Percentiles rank a stretch among this genome's conserved stretches.
Conservation (phyloP, 2,329 filamentous ascomycete species). For the Gaeumannomyces sp. region DNA sequence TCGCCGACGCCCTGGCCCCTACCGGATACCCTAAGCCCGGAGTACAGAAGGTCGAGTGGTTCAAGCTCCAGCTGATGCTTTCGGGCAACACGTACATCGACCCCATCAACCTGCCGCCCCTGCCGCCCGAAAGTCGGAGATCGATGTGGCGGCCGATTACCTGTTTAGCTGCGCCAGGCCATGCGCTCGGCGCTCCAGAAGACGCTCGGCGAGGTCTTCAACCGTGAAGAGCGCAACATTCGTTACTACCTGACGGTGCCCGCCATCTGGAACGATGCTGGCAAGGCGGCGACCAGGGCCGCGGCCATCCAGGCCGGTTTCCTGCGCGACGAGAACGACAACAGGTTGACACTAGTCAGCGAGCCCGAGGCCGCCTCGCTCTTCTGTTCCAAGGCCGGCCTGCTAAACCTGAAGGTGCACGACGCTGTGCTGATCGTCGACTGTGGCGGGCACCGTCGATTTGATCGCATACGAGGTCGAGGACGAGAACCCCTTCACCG, state of each 20-base stretch:
- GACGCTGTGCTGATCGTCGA: conserved; percentile 98
- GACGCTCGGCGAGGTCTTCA: conserved; percentile 95
- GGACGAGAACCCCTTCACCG: conserved; percentile 93
- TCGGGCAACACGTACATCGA: conserved; percentile 99
- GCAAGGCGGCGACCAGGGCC: conserved; percentile 91
- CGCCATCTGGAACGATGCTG: conserved; percentile 98
- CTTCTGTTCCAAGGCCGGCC: conserved; percentile 94
- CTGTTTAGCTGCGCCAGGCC: conserved; percentile 92
- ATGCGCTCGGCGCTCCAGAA: conserved; percentile 96
- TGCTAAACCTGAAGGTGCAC: conserved; percentile 95
- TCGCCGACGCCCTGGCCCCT: conserved; percentile 90
- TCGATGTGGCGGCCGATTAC: conserved; percentile 98
- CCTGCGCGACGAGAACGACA: conserved; percentile 94
- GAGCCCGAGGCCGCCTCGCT: conserved; percentile 96
- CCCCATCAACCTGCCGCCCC: conserved; percentile 94
- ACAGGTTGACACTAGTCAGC: conserved; percentile 86
- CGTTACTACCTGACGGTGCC: conserved; percentile 98
- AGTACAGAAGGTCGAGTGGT: conserved; percentile 99
- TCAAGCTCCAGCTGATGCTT: conserved; percentile 98
- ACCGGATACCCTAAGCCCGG: conserved; percentile 97
- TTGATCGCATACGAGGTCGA: conserved; percentile 98
- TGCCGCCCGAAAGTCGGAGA: conserved; percentile 96
- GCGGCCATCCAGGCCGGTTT: conserved; percentile 97
- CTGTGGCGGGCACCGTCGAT: conserved; percentile 97
- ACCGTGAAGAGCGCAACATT: conserved; percentile 95